These are phyloP conservation scores for Penicillium carneum DNA, from an alignment of 2,329 filamentous ascomycete species.

Conservation along the genomic window DNA sequence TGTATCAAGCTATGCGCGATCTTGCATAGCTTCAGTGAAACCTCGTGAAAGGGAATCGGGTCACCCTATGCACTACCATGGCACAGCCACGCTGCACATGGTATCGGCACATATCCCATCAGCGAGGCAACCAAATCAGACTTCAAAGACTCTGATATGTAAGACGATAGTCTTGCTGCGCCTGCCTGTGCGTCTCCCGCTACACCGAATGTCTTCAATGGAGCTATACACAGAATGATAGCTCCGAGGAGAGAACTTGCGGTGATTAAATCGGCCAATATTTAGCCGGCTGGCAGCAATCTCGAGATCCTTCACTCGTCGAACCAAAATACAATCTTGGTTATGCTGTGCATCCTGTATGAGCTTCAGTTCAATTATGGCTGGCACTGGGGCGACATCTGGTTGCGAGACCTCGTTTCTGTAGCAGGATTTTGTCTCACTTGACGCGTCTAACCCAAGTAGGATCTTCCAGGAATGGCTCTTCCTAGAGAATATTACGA, in stretches of 20 bases:
- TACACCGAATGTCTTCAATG: slow-evolving; percentile 1
- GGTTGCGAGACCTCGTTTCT: background rate
- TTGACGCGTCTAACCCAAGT: background rate
- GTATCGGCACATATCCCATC: slow-evolving; percentile 13
- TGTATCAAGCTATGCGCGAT: background rate
- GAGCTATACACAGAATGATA: background rate
- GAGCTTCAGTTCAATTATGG: background rate
- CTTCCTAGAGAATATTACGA: background rate
- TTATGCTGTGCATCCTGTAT: slow-evolving; percentile 1
- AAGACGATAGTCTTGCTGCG: slow-evolving; percentile 5
- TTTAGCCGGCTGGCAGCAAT: background rate
- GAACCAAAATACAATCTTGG: background rate
- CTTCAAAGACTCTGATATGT: slow-evolving; percentile 3
- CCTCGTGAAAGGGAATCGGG: slow-evolving; percentile 1
- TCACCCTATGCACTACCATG: slow-evolving; percentile 4
- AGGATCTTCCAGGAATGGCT: slow-evolving; percentile 4
- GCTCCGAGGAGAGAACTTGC: background rate
- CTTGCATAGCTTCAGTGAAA: slow-evolving; percentile 4
- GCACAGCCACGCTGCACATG: slow-evolving; percentile 17
- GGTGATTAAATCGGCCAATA: background rate
- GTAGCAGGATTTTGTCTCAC: background rate
- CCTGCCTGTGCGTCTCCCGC: background rate
- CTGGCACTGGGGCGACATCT: background rate
- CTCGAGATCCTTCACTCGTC: background rate
- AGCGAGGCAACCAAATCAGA: background rate